phyloP scores from a whole-genome alignment of 352 stramenopile genomes.

The Phytopythium oedochilum region DNA sequence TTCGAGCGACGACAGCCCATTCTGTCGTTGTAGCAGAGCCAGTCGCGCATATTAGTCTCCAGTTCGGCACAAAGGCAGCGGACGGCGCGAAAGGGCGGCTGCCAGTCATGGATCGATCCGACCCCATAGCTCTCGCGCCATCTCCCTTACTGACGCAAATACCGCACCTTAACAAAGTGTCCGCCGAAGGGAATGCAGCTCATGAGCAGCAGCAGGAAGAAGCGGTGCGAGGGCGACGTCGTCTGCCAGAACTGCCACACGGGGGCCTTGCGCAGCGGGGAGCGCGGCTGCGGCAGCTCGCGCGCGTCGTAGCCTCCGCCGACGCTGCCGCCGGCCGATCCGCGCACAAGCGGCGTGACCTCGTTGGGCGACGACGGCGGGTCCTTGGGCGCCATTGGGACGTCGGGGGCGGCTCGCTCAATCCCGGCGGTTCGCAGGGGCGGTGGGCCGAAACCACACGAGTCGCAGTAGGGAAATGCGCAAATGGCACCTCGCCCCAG shows the following conservation, averaged over 20 bases:
- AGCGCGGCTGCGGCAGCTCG: constrained; percentile 8
- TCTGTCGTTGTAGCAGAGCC: constrained; percentile 26
- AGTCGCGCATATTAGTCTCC: constrained; percentile 1
- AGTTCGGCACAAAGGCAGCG: not conserved
- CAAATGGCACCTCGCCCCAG: constrained; percentile 1
- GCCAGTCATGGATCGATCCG: not conserved
- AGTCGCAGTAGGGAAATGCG: constrained; percentile 7
- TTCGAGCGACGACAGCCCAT: constrained; percentile 76
- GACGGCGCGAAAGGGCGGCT: not conserved
- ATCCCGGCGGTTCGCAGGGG: not conserved
- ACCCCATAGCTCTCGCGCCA: not conserved
- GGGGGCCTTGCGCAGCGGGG: constrained; percentile 32
- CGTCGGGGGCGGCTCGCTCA: not conserved
- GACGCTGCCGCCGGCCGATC: constrained; percentile 5
- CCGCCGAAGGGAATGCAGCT: constrained; percentile 81
- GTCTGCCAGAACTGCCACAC: constrained; percentile 70
- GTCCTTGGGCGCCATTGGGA: constrained; percentile 18
- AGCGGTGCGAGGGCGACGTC: constrained; percentile 61
- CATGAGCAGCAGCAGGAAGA: constrained; percentile 82
- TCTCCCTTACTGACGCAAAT: not conserved
- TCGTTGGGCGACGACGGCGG: constrained; percentile 13
- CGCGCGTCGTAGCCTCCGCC: not conserved
- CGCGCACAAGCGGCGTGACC: constrained; percentile 25
- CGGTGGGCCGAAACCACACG: not conserved
- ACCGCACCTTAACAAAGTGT: constrained; percentile 78